Conservation (phyloP, 306 rosid genomes). For the Acmispon strigosus region DNA sequence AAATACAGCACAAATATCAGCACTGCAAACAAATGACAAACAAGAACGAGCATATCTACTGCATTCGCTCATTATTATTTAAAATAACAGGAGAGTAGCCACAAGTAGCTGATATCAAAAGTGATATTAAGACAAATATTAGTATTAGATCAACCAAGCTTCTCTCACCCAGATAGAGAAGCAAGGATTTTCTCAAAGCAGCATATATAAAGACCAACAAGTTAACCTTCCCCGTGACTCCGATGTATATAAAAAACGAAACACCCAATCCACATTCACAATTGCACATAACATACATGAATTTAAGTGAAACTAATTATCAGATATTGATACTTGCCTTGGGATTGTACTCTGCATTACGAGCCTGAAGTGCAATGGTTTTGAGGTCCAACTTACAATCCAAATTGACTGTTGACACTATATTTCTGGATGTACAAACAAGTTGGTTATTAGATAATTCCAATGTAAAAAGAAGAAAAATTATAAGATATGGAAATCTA, state of each 20-base stretch:
- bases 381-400: conserved; percentile 94
- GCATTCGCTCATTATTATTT: not conserved
- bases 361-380: conserved; percentile 85
- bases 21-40: not conserved
- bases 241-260: too few species aligned
- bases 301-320: not conserved
- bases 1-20: conserved; percentile 10
- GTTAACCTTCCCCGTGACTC: not conserved
- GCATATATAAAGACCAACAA: not conserved
- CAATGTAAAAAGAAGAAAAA: not conserved
- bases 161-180: not conserved
- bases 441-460: not conserved
- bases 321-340: conserved; percentile 45
- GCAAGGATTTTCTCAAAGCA: not conserved
- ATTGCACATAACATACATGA: not conserved
- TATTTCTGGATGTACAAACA: conserved; percentile 48
- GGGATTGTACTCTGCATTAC: conserved; percentile 97
- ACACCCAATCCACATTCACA: too few species aligned
- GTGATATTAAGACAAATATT: not conserved
- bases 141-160: not conserved
- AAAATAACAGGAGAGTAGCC: not conserved
- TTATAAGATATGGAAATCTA: too few species aligned
- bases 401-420: conserved; percentile 90
- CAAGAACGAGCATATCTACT: not conserved
- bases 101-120: not conserved